phyloP scores from a whole-genome alignment of 129 eudicot genomes.

The Ambrosia trifida region DNA sequence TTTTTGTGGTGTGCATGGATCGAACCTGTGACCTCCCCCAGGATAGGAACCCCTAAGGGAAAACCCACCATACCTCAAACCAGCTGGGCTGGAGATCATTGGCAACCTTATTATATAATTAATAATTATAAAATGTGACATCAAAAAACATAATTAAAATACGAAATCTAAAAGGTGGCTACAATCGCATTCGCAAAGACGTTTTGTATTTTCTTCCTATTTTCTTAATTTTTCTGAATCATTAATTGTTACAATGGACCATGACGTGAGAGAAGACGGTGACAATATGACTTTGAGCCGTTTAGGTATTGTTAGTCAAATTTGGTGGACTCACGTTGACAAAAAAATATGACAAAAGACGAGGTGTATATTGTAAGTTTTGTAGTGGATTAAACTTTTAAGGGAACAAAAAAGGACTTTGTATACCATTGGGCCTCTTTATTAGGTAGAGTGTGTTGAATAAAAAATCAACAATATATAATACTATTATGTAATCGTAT shows the following conservation, averaged over 20 bases:
- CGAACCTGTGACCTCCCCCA: no score
- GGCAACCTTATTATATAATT: not conserved
- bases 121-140: not conserved
- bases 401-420: not conserved
- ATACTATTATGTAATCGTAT: no score
- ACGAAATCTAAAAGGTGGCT: slow-evolving; percentile 10
- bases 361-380: not conserved
- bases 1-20: no score
- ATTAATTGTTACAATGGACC: not conserved
- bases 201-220: not conserved
- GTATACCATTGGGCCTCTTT: slow-evolving; percentile 19
- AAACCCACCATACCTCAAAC: no score
- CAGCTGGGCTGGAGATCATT: no score
- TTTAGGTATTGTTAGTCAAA: slow-evolving; percentile 6
- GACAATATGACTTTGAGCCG: slow-evolving; percentile 26
- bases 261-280: slow-evolving; percentile 19
- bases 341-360: slow-evolving; percentile 7
- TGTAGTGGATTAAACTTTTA: slow-evolving; percentile 25
- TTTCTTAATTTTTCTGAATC: not conserved
- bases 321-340: slow-evolving; percentile 27
- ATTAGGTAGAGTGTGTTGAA: not conserved
- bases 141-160: not conserved
- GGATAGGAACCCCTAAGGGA: no score
- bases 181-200: not conserved
- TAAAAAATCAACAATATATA: no score